Base-by-base conservation (phyloP, 345 rosid species). In the Salix dunnii region DNA sequence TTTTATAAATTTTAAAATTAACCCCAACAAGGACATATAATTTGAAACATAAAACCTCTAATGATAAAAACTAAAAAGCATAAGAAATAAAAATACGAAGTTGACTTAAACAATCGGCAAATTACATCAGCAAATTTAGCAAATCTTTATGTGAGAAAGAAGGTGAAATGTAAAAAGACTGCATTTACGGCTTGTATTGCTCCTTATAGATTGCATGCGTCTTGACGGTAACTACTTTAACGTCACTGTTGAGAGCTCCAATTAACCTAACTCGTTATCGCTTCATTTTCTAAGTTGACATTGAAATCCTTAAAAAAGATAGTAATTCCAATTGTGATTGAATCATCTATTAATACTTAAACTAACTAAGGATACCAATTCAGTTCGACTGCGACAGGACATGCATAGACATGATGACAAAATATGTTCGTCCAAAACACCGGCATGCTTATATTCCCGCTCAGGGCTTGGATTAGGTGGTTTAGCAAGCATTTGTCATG, bases 191-290 rank as follows among this genome's bases (percentile, higher is more conserved):
- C 65, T 53, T 62, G 21, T 16, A 30, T 31, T 2, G 53, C 49
- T 72, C 60, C 51, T 38, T 40, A 17, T 27, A 18, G 31, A 28
- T 35, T 77, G 87, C 84, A 78, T 80, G 82, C 27, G 78, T 43
- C 78, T 68, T 67, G 80, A 63, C 40, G 62, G 46, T n/a, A 68
- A 80, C 58, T 27, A 65, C 71, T 69, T 61, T 8, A 46, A 73
- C 83, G 85, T 85, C 88, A 82, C 69, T 13, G 27, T 78, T 64
- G 90, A 86, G 83, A 87, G 87, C 85, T 82, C 83, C 82, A 74
- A 86, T 80, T 80, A 33, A 86, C 80, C 88, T 83, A 84, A 84
- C 80, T 67, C 38, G 3, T 40, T 42, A 68, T 38, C 16, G 23
- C 30, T 27, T 40, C 14, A 11, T 68, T n/a, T 68, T 38, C 27